These are phyloP conservation scores for Marchantia paleacea DNA, from an alignment of 225 moss, liverwort and hornwort genomes.

Conservation along the genomic window DNA sequence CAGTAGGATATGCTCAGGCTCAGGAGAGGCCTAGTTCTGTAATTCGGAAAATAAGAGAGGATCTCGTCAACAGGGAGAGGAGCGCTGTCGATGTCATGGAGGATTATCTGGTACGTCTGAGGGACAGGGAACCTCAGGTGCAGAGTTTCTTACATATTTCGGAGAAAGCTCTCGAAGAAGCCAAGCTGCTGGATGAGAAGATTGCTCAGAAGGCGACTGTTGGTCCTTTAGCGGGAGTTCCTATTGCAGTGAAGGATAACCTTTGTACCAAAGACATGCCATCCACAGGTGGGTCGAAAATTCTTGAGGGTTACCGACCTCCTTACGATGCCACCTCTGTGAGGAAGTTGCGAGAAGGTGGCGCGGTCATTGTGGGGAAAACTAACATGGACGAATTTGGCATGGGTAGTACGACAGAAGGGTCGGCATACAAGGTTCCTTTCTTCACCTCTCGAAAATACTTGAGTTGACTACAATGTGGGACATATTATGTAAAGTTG, in stretches of 20 bases:
- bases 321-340: slow-evolving; percentile 90
- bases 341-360: slow-evolving; percentile 61
- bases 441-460: background rate
- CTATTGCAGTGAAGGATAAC: slow-evolving; percentile 90
- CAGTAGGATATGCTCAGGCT: background rate
- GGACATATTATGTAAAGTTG: background rate
- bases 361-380: slow-evolving; percentile 80
- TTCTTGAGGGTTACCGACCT: slow-evolving; percentile 72
- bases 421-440: slow-evolving; percentile 67
- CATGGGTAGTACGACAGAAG: slow-evolving; percentile 93
- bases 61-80: slow-evolving; percentile 57
- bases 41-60: slow-evolving; percentile 78
- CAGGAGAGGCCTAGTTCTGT: slow-evolving; percentile 49
- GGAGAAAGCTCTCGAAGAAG: slow-evolving; percentile 70
- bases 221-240: slow-evolving; percentile 69
- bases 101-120: slow-evolving; percentile 63
- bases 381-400: slow-evolving; percentile 98
- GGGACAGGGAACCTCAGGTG: slow-evolving; percentile 71
- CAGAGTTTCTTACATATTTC: slow-evolving; percentile 89
- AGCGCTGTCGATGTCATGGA: slow-evolving; percentile 67
- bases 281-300: slow-evolving; percentile 81
- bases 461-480: background rate
- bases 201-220: slow-evolving; percentile 50
- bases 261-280: slow-evolving; percentile 96
- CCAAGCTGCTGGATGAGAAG: slow-evolving; percentile 65